phyloP scores from a whole-genome alignment of 352 stramenopile genomes.

The Phytophthora sp. region DNA sequence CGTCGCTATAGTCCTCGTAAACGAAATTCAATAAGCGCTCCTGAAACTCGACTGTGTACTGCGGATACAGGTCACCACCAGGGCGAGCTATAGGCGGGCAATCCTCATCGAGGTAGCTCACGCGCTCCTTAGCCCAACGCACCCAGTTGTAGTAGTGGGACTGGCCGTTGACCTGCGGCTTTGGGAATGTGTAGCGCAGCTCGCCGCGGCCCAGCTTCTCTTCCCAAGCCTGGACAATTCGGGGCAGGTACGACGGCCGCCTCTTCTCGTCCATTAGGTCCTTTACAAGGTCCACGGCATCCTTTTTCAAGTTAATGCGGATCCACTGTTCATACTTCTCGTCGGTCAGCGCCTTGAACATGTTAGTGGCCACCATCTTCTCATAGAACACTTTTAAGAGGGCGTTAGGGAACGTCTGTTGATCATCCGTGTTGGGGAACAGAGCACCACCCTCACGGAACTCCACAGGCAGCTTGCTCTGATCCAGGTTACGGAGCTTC shows the following conservation, averaged over 20 bases:
- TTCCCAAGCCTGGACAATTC: conserved; percentile 68
- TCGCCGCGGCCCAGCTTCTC: conserved; percentile 54
- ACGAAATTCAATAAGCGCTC: conserved; percentile 58
- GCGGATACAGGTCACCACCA: conserved; percentile 61
- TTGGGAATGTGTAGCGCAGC: conserved; percentile 74
- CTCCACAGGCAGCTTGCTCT: conserved; percentile 47
- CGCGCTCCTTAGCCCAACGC: conserved; percentile 80
- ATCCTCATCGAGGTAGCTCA: conserved; percentile 58
- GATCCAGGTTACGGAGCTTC: conserved; percentile 46
- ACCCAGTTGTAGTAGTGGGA: conserved; percentile 81
- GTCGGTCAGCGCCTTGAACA: conserved; percentile 64
- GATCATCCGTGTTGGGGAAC: conserved; percentile 60
- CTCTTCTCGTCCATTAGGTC: conserved; percentile 35
- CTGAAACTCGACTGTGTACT: conserved; percentile 77
- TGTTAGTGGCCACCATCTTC: conserved; percentile 51
- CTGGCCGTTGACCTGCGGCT: conserved; percentile 54
- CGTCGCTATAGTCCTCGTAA: conserved; percentile 64
- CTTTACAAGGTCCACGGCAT: conserved; percentile 51
- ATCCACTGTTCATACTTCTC: conserved; percentile 66
- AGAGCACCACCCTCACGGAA: conserved; percentile 61
- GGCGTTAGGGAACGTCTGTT: conserved; percentile 63
- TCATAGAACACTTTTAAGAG: conserved; percentile 67
- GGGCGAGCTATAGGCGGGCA: conserved; percentile 56
- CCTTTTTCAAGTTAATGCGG: conserved; percentile 65
- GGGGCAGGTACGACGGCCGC: conserved; percentile 58